A percentile compares a stretch with the other conserved stretches of the same genome.
Conservation (phyloP, 257 asterid genomes). For the Echium plantagineum region DNA sequence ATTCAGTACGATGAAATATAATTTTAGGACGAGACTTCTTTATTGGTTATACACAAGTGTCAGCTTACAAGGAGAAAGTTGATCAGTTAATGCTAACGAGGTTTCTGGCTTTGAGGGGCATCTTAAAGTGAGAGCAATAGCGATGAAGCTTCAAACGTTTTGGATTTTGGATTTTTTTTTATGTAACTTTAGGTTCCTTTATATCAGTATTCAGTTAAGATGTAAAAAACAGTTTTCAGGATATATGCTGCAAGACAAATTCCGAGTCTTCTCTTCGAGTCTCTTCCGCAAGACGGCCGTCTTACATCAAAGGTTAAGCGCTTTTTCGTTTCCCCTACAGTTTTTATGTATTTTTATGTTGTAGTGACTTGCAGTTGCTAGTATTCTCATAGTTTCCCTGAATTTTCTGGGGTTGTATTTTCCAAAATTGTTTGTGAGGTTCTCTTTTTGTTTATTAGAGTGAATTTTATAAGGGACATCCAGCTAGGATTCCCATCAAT, state of each 20-base stretch:
- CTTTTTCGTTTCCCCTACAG: constrained; percentile 32
- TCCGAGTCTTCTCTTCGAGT: constrained; percentile 40
- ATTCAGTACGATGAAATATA: constrained; percentile 23
- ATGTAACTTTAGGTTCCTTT: constrained; percentile 36
- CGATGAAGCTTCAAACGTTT: constrained; percentile 28
- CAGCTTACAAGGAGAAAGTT: constrained; percentile 34
- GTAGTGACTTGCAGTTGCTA: not conserved
- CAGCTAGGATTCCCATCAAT: not conserved
- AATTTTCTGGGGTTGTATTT: not conserved
- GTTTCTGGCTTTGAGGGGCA: constrained; percentile 27
- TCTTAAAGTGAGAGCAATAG: constrained; percentile 20
- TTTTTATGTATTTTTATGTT: constrained; percentile 4
- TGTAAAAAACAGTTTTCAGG: constrained; percentile 51
- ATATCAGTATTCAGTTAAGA: constrained; percentile 42
- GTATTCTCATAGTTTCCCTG: not conserved
- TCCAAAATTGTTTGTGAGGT: not conserved
- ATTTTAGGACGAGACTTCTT: constrained; percentile 29
- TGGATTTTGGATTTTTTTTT: constrained; percentile 22
- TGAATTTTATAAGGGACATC: not conserved
- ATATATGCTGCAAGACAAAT: constrained; percentile 38
- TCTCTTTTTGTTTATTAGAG: not conserved
- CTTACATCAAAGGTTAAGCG: constrained; percentile 29
- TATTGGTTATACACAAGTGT: constrained; percentile 32
- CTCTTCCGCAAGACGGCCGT: constrained; percentile 31
- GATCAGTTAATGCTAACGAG: constrained; percentile 42